Evolutionary conservation across 192 early-diverging fungal species (phyloP), one percentile per base, ranked within the genome.

Genomic region (Coemansia sp.): DNA sequence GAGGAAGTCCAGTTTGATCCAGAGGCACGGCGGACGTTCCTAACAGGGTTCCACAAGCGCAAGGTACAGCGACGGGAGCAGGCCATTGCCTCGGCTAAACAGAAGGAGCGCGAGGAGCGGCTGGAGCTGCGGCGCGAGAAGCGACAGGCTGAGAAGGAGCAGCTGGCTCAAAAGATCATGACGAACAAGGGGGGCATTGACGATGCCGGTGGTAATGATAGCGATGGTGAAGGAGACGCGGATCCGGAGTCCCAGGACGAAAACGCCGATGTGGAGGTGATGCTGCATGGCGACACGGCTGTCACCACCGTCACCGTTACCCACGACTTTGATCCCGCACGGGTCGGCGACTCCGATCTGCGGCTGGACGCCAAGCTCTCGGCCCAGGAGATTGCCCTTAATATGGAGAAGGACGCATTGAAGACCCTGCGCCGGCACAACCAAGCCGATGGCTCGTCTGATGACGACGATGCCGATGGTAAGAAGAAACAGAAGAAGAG

Each of bases 41-140:
- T 92, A 46, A 92, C 90, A 5, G 90, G 91, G 21, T 92, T 92
- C 69, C 89, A 90, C 67, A 92, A 92, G 68, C 86, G 91, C 65
- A 92, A 92, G 57, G 73, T 88, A 3, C 86, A 92, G 63, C 84
- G 90, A 47, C 86, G 85, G 52, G 86, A 87, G 41, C 83, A 83
- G 11, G 89, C 91, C 4, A 69, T 68, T 6, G 47, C 68, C 0
- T 58, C 55, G 61, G 85, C 83, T 13, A 80, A 85, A 59, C 82
- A 85, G 56, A 84, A 84, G 26, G 85, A 85, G 46, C 82, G 88
- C 5, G 72, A 87, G 43, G 85, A 86, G 52, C 75, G 76, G 32
- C 76, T 86, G 62, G 85, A 82, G 46, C 74, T 80, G 77, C 60
- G 76, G 12, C 66, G 56, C 74, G 75, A 82, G 75, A 41, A 76